Evolutionary conservation across 2,329 filamentous ascomycete genomes (phyloP), one percentile per base, ranked within the genome.

Genomic region (Ascochyta lentis): DNA sequence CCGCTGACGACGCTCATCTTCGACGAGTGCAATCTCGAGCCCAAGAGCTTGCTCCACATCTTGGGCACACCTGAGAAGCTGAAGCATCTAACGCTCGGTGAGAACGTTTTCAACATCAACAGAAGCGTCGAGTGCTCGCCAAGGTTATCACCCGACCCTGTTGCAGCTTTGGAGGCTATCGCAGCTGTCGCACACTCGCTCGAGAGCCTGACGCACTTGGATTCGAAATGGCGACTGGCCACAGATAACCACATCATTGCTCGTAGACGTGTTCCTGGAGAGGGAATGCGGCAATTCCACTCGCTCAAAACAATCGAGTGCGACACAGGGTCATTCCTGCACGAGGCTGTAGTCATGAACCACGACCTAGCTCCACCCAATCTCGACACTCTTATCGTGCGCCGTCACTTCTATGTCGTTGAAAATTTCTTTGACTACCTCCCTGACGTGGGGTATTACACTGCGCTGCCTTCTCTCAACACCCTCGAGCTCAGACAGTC

Each of bases 1-100:
- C 68, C 73, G 10, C 58, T 76, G 35, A 62, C 53, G 12, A 69
- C 64, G 1, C 69, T 76, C 8, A 53, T 72, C 16, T 71, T 76
- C 40, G 71, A 76, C 48, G 74, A 76, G 52, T 76, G 72, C 58
- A 66, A 71, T 22, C 54, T 76, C 3, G 49, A 56, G 3, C 59
- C 69, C 6, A 54, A 55, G 33, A 67, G 64, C 27, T 41, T 76
- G 33, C 53, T 40, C 2, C 59, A 61, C 22, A 69, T 76, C 5
- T 48, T 76, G 10, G 41, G 55, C 29, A 69, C 67, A 3, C 73
- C 74, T 1, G 67, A 65, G 29, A 58, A 51, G 3, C 56, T 76
- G 13, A 71, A 67, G 53, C 58, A 65, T 13, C 63, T 76, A 16
- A 72, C 68, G 0, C 60, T 76, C 6, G 72, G 73, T 19, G 74